Base-by-base conservation (phyloP, 352 stramenopile genomes). In the Phytophthora citrophthora region DNA sequence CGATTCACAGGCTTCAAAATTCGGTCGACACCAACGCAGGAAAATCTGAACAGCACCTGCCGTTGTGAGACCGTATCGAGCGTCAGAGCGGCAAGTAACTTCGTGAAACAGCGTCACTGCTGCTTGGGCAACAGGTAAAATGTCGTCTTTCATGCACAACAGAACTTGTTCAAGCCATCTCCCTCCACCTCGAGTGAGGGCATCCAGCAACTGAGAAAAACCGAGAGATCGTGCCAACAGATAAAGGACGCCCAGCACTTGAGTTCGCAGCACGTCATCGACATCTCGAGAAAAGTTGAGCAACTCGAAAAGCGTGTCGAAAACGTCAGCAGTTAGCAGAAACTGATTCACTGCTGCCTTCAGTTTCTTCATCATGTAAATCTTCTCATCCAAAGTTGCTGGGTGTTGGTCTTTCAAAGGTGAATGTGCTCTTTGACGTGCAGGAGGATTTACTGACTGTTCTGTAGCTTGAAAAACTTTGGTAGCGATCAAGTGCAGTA, bases 81-180 rank as follows among this genome's bases (percentile, higher is more conserved):
- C 86, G 34, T 94, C 79, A 5, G 68, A 34, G 15, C 64, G 73
- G 11, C 72, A 70, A 2, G 74, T 91, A 15, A 93, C 69, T 31
- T 88, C 80, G 46, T 84, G 78, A 59, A 88, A 89, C 15, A 93
- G 52, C 5, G 74, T 72, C 10, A 90, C 58, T 6, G 80, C 74
- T 6, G 76, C 68, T 15, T 61, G 47, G 18, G 71, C 78, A 29
- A 89, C 70, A 1, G 39, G 20, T 2, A 65, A 36, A n/a, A 75
- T 70, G 0, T 39, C 9, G 31, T 79, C 63, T 12, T 68, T 68
- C 45, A 94, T 74, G 54, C 74, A 86, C 1, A 68, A 13, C 1
- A 88, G 49, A 31, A 90, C 57, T 16, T 72, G 53, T 39, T 88
- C 76, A 18, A 93, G 61, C 36, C 65, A 64, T 18, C 79, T 77